These are phyloP conservation scores for Obba rivulosa DNA, from an alignment of 768 basidiomycete genomes.

Conservation along the genomic window DNA sequence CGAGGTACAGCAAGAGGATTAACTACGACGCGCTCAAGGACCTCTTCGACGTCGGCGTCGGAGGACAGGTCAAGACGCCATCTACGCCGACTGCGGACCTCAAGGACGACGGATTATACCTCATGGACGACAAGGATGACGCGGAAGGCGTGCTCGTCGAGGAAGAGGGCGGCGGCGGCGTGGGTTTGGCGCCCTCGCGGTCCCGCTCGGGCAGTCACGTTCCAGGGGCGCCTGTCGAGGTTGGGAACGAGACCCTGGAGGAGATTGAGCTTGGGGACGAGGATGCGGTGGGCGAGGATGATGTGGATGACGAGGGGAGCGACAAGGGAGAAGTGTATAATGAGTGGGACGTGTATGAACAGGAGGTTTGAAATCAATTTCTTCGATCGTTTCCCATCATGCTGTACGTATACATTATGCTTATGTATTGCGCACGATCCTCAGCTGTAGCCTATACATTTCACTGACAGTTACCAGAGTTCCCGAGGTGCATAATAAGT, in stretches of 20 bases:
- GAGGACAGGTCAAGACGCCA: conserved; percentile 13
- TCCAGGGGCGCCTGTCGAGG: conserved; percentile 1
- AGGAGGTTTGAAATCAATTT: conserved; percentile 44
- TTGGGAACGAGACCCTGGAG: conserved; percentile 7
- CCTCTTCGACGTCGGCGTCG: conserved; percentile 43
- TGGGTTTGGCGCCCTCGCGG: conserved; percentile 16
- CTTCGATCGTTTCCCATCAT: too few relatives aligned
- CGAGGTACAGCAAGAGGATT: conserved; percentile 87
- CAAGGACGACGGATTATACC: conserved; percentile 48
- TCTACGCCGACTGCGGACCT: conserved; percentile 32
- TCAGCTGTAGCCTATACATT: too few relatives aligned
- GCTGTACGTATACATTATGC: not conserved
- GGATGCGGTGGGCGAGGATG: conserved; percentile 18
- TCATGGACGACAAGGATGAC: conserved; percentile 42
- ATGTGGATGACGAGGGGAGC: conserved; percentile 25
- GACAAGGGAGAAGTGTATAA: conserved; percentile 37
- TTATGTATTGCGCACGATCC: too few relatives aligned
- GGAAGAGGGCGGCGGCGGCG: conserved; percentile 32
- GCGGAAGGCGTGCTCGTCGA: conserved; percentile 33
- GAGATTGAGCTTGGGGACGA: conserved; percentile 14
- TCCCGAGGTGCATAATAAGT: too few relatives aligned
- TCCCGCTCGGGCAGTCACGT: conserved; percentile 12
- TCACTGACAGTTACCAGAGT: too few relatives aligned
- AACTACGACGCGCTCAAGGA: conserved; percentile 88
- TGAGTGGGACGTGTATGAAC: conserved; percentile 60